Percentiles rank a stretch among this genome's conserved stretches.
Evolutionary conservation across 208 protist genomes (phyloP).

Genomic region (Leishmania turanica): DNA sequence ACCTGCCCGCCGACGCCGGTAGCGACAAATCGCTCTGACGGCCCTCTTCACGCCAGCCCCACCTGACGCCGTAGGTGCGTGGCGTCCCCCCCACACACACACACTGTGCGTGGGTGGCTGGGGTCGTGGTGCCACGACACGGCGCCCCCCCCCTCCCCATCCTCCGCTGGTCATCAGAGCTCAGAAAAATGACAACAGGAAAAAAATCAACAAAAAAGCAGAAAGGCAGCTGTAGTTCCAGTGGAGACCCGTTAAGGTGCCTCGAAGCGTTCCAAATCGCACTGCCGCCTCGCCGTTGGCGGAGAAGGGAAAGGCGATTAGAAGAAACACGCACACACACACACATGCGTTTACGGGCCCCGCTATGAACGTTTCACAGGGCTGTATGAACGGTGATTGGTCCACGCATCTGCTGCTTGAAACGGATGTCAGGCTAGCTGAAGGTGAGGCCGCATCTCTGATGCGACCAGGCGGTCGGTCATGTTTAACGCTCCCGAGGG

Average conservation of each 20-base stretch:
- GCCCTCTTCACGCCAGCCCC: not conserved
- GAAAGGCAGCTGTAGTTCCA: not conserved
- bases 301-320: not conserved
- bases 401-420: not conserved
- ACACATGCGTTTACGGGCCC: not conserved
- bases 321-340: no score
- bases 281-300: not conserved
- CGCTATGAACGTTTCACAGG: not conserved
- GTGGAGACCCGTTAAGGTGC: no score
- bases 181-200: no score
- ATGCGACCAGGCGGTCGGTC: not conserved
- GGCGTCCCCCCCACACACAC: no score
- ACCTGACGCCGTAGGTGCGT: not conserved
- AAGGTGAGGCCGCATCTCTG: slow-evolving; percentile 15
- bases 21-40: not conserved
- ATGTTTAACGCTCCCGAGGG: not conserved
- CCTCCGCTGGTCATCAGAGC: not conserved
- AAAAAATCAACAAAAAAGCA: not conserved
- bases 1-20: not conserved
- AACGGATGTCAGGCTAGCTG: not conserved
- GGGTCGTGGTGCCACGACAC: no score
- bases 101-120: no score
- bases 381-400: not conserved
- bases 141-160: not conserved
- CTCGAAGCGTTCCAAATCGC: no score